These are phyloP conservation scores for Heliamphora exappendiculata DNA, from an alignment of 148 eudicot species.

Conservation along the genomic window DNA sequence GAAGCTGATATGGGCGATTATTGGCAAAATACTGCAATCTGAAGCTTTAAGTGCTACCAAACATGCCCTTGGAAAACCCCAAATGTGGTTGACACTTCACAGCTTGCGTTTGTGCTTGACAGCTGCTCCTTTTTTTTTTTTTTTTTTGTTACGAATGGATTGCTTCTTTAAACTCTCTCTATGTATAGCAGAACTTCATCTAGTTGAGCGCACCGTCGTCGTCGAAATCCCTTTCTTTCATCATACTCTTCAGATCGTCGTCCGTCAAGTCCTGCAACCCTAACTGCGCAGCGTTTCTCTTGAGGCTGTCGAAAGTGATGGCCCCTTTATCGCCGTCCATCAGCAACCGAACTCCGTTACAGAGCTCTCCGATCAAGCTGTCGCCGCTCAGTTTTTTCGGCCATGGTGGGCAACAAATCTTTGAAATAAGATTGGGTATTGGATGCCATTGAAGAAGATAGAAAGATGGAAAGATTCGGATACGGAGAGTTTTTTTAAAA, in stretches of 20 bases:
- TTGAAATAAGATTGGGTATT: conserved; percentile 15
- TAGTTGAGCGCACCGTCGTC: conserved; percentile 34
- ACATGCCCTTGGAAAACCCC: too few relatives aligned
- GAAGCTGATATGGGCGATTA: too few relatives aligned
- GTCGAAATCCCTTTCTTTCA: conserved; percentile 40
- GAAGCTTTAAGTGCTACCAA: too few relatives aligned
- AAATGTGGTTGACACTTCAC: too few relatives aligned
- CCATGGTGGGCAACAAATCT: conserved; percentile 36
- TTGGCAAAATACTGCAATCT: too few relatives aligned
- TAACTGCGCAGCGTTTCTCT: conserved; percentile 27
- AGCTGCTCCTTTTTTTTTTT: too few relatives aligned
- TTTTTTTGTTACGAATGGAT: too few relatives aligned
- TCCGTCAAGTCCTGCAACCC: conserved; percentile 31
- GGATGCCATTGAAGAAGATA: not conserved
- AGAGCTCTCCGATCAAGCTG: conserved; percentile 32
- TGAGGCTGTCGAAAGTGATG: conserved; percentile 41
- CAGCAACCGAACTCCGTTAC: conserved; percentile 35
- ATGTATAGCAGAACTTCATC: conserved; percentile 49
- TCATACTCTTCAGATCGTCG: conserved; percentile 30
- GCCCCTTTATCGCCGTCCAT: conserved; percentile 30
- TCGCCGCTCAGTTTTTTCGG: conserved; percentile 41
- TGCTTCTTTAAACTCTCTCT: too few relatives aligned
- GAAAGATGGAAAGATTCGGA: not conserved
- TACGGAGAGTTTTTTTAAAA: not conserved
- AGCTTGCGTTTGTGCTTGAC: too few relatives aligned